phyloP scores from a whole-genome alignment of 2,329 filamentous ascomycete genomes.

The Geosmithia flava region DNA sequence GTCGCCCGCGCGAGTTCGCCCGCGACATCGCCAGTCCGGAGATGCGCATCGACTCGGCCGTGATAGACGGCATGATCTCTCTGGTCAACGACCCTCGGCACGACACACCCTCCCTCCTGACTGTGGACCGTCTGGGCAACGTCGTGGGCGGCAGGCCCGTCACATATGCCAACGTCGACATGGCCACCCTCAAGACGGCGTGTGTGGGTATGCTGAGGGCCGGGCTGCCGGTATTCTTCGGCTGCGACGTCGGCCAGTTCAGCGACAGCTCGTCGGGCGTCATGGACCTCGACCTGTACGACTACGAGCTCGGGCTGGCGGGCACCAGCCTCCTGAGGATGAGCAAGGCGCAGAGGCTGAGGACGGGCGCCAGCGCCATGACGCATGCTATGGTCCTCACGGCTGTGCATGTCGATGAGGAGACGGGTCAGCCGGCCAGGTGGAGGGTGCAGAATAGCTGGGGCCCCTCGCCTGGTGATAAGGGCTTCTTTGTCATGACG shows the following conservation, averaged over 20 bases:
- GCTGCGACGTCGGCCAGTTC: slow-evolving; percentile 77
- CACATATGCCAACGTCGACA: slow-evolving; percentile 74
- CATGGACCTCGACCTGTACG: slow-evolving; percentile 67
- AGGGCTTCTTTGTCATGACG: slow-evolving; percentile 85
- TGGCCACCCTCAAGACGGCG: slow-evolving; percentile 56
- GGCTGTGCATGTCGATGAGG: slow-evolving; percentile 63
- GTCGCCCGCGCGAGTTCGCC: slow-evolving; percentile 62
- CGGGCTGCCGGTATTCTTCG: slow-evolving; percentile 78
- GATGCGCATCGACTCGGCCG: slow-evolving; percentile 33
- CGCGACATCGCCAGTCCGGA: slow-evolving; percentile 47
- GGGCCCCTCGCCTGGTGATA: slow-evolving; percentile 56
- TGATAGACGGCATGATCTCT: slow-evolving; percentile 61
- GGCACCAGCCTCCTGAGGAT: slow-evolving; percentile 61
- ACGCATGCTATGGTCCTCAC: slow-evolving; percentile 90
- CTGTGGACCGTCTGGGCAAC: slow-evolving; percentile 70
- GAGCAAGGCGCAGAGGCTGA: slow-evolving; percentile 63
- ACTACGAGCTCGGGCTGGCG: slow-evolving; percentile 79
- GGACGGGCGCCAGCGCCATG: slow-evolving; percentile 68
- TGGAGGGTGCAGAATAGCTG: slow-evolving; percentile 88
- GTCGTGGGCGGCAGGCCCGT: slow-evolving; percentile 64
- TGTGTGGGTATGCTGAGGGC: slow-evolving; percentile 68
- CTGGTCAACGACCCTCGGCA: slow-evolving; percentile 81
- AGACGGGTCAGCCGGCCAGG: slow-evolving; percentile 49
- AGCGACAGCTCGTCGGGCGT: slow-evolving; percentile 56
- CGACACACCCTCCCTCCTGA: slow-evolving; percentile 57